phyloP scores from a whole-genome alignment of 768 basidiomycete genomes.

The Rhizopogon sp. region DNA sequence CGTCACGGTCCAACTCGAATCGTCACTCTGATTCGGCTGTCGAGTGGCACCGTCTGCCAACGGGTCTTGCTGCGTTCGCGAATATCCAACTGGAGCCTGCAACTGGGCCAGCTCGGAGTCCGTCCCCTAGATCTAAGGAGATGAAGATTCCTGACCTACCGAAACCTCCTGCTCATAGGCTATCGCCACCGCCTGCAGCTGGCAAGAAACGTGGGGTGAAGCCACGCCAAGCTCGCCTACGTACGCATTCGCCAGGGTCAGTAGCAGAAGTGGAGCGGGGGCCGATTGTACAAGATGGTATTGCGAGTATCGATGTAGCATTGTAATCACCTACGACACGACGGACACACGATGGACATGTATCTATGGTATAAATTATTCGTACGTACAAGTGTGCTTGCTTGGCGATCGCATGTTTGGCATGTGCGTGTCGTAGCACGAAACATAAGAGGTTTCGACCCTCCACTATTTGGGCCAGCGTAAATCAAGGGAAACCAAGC shows the following conservation, averaged over 20 bases:
- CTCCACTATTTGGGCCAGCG: too few relatives aligned
- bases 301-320: slow-evolving; percentile 21
- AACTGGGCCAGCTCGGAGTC: slow-evolving; percentile 1
- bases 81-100: slow-evolving; percentile 9
- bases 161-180: neutral
- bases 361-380: neutral
- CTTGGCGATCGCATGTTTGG: slow-evolving; percentile 10
- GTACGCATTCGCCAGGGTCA: slow-evolving; percentile 11
- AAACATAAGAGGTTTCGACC: too few relatives aligned
- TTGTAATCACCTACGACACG: slow-evolving; percentile 9
- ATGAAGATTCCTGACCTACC: neutral
- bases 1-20: neutral
- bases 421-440: too few relatives aligned
- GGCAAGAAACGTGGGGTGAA: too few relatives aligned
- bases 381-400: neutral
- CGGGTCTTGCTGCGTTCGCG: slow-evolving; percentile 17
- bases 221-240: slow-evolving; percentile 12
- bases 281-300: slow-evolving; percentile 14
- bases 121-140: too few relatives aligned
- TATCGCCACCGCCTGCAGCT: neutral
- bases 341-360: neutral
- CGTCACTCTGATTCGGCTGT: slow-evolving; percentile 9
- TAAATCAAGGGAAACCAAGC: too few relatives aligned
- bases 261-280: slow-evolving; percentile 19
- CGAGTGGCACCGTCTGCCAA: slow-evolving; percentile 21